Conservation (phyloP, 1,284 basidiomycete species). For the Bjerkandera adusta region DNA sequence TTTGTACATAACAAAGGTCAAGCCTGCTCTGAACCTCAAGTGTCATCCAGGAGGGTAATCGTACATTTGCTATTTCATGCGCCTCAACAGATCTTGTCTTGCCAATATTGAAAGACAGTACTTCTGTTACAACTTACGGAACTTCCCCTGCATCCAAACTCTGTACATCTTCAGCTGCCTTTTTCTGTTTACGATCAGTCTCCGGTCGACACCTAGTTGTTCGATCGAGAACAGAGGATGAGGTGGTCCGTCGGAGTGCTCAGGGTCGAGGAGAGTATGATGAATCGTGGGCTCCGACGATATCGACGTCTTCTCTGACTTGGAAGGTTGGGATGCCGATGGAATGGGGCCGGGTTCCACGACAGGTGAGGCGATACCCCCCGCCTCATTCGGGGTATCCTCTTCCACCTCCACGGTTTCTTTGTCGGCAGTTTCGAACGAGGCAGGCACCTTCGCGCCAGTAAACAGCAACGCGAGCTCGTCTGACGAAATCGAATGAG, state of each 20-base stretch:
- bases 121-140: conserved; percentile 45
- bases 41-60: no score
- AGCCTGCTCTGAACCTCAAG: no score
- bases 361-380: conserved; percentile 6
- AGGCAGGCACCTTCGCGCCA: conserved; percentile 43
- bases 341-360: no score
- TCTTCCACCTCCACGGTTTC: conserved; percentile 36
- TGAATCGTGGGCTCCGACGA: conserved; percentile 20
- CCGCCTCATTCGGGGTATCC: conserved; percentile 9
- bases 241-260: not conserved
- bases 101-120: not conserved
- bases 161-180: conserved; percentile 94
- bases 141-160: conserved; percentile 92
- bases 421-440: conserved; percentile 29
- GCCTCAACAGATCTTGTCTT: no score
- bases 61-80: no score
- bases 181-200: conserved; percentile 91
- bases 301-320: not conserved
- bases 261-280: not conserved
- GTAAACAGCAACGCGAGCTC: conserved; percentile 83
- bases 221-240: conserved; percentile 66
- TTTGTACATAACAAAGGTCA: no score
- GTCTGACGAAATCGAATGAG: conserved; percentile 43
- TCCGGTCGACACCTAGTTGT: conserved; percentile 83
- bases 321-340: conserved; percentile 1